Base-by-base conservation (phyloP, 495 filamentous ascomycete genomes). In the Penicillium verhagenii region DNA sequence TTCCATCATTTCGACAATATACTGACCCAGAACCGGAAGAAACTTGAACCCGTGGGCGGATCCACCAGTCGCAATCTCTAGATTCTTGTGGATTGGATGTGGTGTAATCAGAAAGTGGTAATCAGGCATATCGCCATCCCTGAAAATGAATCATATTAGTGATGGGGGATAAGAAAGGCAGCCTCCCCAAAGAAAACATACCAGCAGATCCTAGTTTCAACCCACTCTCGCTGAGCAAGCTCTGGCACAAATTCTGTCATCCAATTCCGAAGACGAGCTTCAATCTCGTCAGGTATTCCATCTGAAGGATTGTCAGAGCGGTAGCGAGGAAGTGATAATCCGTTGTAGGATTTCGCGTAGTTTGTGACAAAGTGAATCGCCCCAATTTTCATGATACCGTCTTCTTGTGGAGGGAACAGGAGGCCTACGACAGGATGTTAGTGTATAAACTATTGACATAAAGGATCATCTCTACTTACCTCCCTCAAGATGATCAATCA, bases 1-100 rank as follows among this genome's bases (percentile, higher is more conserved):
- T 21, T 64, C 50, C 9, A 86, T 61, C 73, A 83, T 70, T 44
- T 79, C 64, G 1, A 75, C 72, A 3, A 85, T 78, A 61, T 85
- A 83, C 31, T 77, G 71, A 6, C 82, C 82, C 52, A 85, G 67
- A 6, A 74, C 75, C 0, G 82, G 82, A 24, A 85, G 67, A 63
- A 85, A 85, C 59, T 85, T 85, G 65, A 77, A 85, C 42, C 69
- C 72, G 58, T 78, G 79, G 13, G 72, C 76, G 6, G 73, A 73
- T 0, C 79, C 79, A 5, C 74, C 74, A 3, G 74, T 72, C 0
- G 77, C 78, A 6, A 82, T 48, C 50, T 72, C 79, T 16, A 82
- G 65, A 29, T 74, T 16, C 56, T 65, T 26, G 70, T 55, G 14
- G 43, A 53, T 52, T 1, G 67, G 72, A 53, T 85, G 82, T 10